Base-by-base conservation (phyloP, 495 filamentous ascomycete genomes). In the Cercophora scortea region DNA sequence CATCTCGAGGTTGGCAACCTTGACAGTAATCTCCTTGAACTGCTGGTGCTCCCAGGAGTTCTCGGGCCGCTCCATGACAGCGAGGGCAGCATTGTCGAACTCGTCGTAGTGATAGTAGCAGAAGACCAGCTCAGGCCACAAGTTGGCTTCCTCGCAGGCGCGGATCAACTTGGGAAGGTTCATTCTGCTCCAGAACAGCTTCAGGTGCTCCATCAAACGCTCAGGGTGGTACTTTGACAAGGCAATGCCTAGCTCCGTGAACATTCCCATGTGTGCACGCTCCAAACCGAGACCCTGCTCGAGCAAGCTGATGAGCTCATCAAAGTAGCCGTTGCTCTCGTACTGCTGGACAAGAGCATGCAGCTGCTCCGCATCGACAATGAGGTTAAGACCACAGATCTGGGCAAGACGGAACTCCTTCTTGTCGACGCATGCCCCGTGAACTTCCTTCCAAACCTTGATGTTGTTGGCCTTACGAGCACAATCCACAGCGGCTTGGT, bases 41-140 rank as follows among this genome's bases (percentile, higher is more conserved):
- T 92, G 94, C 71, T 97, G 93, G 73, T 99, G 94, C 70, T 99
- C 94, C 94, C 94, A 99, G 3, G 94, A 88, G 72, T 97, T 92
- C 48, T 95, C 86, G 36, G 94, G 88, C 60, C 93, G 89, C 79
- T 99, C 94, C 90, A 99, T 99, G 80, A 99, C 96, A 35, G 94
- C 90, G 51, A 99, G 79, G 18, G 93, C 93, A 25, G 94, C 93
- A 65, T 99, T 99, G 72, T 99, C 94, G 76, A 88, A 97, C 67
- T 99, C 94, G 59, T 99, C 94, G 65, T 97, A 97, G 72, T 99
- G 94, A 72, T 88, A 90, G 76, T 99, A 99, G 58, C 96, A 77
- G 86, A 99, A 99, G 56, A 99, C 89, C 52, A 99, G 74, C 71
- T 97, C 94, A 9, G 93, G 93, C 94, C 94, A 99, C 18, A 97